Base-by-base conservation (phyloP, 73 alveolate genomes). In the Loxodes magnus region DNA sequence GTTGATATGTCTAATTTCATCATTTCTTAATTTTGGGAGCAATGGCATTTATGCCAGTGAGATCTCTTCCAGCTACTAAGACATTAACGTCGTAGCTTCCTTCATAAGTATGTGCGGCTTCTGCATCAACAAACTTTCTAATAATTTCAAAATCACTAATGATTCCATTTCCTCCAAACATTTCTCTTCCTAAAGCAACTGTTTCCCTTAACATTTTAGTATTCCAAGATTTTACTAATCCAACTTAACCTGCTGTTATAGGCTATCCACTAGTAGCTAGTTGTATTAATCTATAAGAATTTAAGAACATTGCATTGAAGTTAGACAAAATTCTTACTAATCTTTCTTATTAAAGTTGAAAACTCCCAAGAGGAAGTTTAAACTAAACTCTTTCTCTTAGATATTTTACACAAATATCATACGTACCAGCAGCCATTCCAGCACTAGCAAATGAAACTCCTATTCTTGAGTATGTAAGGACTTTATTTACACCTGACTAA, bases 101-200 rank as follows among this genome's bases (percentile, higher is more conserved):
- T 50, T 80, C 96, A 59, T 74, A 84, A 12, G 96, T 80, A 48
- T 75, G 67, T 14, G 80, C 62, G 2, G 79, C 87, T 64, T 84
- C 96, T n/a, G 68, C 64, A 70, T 84, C 96, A 36, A 71, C 42
- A 7, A 80, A 5, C 12, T 68, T 71, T 60, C 64, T 80, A 67
- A 84, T 84, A 1, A 63, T 80, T 34, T 61, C 55, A 70, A 63
- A 67, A 28, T 84, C 96, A 10, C 65, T 49, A 0, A 84, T 15
- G 20, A 84, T 79, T 4, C 96, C 96, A 64, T 84, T 67, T 25
- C 96, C 93, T 4, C 96, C 96, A 14, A 60, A 29, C 61, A 76
- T 51, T 44, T 81, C 96, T 58, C 92, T 71, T 19, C 90, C 88
- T 36, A 61, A 30, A 23, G 77, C 35, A 17, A 56, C 61, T n/a